Evolutionary conservation across 306 rosid species (phyloP).

Genomic region (Canavalia gladiata): DNA sequence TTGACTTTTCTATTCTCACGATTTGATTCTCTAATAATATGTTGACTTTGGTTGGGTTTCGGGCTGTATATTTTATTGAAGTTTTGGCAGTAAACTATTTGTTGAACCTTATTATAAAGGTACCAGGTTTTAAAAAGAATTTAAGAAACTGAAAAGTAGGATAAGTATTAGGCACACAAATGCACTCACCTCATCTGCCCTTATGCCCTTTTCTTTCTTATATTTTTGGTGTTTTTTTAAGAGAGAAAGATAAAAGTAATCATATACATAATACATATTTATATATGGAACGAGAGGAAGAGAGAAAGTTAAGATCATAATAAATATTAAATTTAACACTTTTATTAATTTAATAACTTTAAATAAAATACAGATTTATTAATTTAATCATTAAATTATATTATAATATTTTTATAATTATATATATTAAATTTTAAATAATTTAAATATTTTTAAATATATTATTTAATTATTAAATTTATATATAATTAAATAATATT

Average conservation of each 20-base stretch:
- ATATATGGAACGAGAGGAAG: too few species aligned
- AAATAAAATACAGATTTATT: too few species aligned
- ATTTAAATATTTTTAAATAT: too few species aligned
- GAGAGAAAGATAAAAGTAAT: background rate
- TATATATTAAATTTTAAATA: too few species aligned
- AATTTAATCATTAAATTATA: too few species aligned
- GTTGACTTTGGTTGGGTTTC: slow-evolving; percentile 49
- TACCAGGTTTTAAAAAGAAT: slow-evolving; percentile 6
- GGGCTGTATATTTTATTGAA: slow-evolving; percentile 32
- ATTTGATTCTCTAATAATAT: slow-evolving; percentile 17
- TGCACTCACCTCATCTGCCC: slow-evolving; percentile 25
- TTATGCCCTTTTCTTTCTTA: background rate
- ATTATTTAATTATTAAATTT: too few species aligned
- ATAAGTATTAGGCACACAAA: slow-evolving; percentile 25
- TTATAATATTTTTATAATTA: too few species aligned
- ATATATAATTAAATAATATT: too few species aligned
- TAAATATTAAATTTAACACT: too few species aligned
- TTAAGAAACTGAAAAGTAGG: background rate
- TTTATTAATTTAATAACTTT: too few species aligned
- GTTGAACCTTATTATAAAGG: slow-evolving; percentile 16
- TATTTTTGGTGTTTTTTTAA: background rate
- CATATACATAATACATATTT: background rate
- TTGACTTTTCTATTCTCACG: slow-evolving; percentile 42
- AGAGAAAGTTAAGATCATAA: too few species aligned
- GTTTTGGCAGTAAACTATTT: slow-evolving; percentile 14